Percentiles rank a stretch among this genome's conserved stretches.
Evolutionary conservation across 768 basidiomycete genomes (phyloP).

Genomic region (Myochromella boudieri): DNA sequence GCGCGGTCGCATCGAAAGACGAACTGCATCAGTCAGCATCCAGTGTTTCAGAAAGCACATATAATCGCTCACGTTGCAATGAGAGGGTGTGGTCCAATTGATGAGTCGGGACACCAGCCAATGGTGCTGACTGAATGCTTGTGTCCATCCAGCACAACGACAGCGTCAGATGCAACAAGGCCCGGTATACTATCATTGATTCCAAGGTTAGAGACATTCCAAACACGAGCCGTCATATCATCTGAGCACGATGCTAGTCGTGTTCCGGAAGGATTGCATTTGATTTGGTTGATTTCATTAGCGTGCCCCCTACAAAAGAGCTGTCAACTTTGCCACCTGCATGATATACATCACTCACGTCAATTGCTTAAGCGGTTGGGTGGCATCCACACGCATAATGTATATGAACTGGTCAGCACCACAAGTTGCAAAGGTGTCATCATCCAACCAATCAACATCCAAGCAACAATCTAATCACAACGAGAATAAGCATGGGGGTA

Average conservation of each 20-base stretch:
- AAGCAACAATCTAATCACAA: conserved; percentile 63
- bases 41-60: not conserved
- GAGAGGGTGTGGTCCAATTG: conserved; percentile 53
- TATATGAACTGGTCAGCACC: conserved; percentile 68
- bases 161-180: conserved; percentile 33
- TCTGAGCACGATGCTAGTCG: conserved; percentile 81
- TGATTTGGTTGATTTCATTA: conserved; percentile 78
- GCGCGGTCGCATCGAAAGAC: conserved; percentile 78
- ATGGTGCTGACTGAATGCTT: conserved; percentile 62
- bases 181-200: conserved; percentile 42
- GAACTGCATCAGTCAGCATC: conserved; percentile 41
- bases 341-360: conserved; percentile 39
- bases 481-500: not conserved
- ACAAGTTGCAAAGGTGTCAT: conserved; percentile 68
- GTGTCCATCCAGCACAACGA: conserved; percentile 61
- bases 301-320: conserved; percentile 57
- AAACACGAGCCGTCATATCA: conserved; percentile 75
- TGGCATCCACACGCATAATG: conserved; percentile 54
- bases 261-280: conserved; percentile 63
- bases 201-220: conserved; percentile 53
- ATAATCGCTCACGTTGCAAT: conserved; percentile 60
- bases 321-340: conserved; percentile 1
- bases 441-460: conserved; percentile 79
- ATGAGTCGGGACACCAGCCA: conserved; percentile 63
- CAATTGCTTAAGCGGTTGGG: conserved; percentile 59